Percentiles rank a stretch among this genome's conserved stretches.
Conservation (phyloP, 192 early-diverging fungal species). For the Borealophlyctis nickersoniae region DNA sequence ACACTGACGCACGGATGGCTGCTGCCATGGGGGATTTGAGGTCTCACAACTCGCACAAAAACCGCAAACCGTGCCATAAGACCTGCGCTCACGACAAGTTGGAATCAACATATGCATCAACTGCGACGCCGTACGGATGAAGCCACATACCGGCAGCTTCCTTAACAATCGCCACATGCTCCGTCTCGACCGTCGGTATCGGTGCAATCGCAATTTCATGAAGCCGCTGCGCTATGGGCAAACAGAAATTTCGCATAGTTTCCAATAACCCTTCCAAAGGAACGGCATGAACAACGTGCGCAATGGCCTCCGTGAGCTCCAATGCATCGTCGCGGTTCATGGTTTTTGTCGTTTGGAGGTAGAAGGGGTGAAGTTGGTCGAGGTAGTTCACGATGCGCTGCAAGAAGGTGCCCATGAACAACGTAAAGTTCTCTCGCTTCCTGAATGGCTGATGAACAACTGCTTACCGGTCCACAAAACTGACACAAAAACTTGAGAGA, state of each 20-base stretch:
- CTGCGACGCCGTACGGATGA: conserved; percentile 25
- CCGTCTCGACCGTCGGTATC: conserved; percentile 36
- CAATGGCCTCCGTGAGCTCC: conserved; percentile 85
- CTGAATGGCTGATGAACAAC: too few species aligned
- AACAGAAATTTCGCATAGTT: conserved; percentile 69
- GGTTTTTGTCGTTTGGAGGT: conserved; percentile 65
- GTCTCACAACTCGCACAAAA: conserved; percentile 56
- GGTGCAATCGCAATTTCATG: conserved; percentile 54
- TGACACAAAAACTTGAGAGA: conserved; percentile 88
- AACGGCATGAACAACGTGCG: conserved; percentile 81
- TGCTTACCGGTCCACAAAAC: conserved; percentile 78
- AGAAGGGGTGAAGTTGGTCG: conserved; percentile 79
- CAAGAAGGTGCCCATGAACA: too few species aligned
- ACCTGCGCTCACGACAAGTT: conserved; percentile 22
- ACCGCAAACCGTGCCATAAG: conserved; percentile 58
- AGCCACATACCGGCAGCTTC: conserved; percentile 16
- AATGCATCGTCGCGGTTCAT: conserved; percentile 66
- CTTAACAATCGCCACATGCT: conserved; percentile 23
- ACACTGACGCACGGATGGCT: conserved; percentile 67
- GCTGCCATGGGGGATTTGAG: conserved; percentile 41
- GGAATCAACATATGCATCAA: conserved; percentile 22
- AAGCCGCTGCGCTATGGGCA: conserved; percentile 71
- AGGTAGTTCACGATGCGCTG: conserved; percentile 75
- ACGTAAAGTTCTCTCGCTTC: too few species aligned
- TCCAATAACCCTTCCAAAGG: conserved; percentile 55